phyloP scores from a whole-genome alignment of 2,329 filamentous ascomycete species.

The Pseudocercospora pini-densiflorae region DNA sequence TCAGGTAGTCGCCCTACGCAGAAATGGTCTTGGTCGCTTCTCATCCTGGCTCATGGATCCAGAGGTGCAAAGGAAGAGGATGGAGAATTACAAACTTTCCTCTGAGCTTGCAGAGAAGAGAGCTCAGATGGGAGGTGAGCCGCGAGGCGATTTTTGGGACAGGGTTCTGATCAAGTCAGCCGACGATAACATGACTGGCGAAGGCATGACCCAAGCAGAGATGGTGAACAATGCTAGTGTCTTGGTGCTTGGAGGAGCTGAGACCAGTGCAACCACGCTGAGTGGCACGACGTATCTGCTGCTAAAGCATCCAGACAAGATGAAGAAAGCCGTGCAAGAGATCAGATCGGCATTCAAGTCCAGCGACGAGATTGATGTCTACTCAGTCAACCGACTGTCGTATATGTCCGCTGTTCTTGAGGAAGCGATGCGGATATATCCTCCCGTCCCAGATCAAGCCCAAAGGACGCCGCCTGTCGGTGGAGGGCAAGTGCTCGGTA shows the following conservation, averaged over 20 bases:
- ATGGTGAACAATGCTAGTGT: slow-evolving; percentile 35
- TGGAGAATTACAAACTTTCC: slow-evolving; percentile 29
- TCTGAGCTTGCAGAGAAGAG: slow-evolving; percentile 18
- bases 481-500: slow-evolving; percentile 31
- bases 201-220: slow-evolving; percentile 31
- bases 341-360: slow-evolving; percentile 46
- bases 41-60: slow-evolving; percentile 16
- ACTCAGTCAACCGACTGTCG: slow-evolving; percentile 25
- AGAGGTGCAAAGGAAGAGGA: slow-evolving; percentile 6
- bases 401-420: slow-evolving; percentile 52
- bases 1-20: slow-evolving; percentile 3
- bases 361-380: slow-evolving; percentile 34
- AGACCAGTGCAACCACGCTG: slow-evolving; percentile 40
- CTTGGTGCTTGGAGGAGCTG: slow-evolving; percentile 39
- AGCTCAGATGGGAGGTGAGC: slow-evolving; percentile 15
- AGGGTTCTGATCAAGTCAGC: slow-evolving; percentile 25
- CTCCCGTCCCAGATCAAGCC: slow-evolving; percentile 44
- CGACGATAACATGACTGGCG: slow-evolving; percentile 22
- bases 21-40: slow-evolving; percentile 8
- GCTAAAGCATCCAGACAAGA: slow-evolving; percentile 27
- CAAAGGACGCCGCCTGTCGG: slow-evolving; percentile 29
- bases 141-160: slow-evolving; percentile 26
- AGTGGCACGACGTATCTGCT: slow-evolving; percentile 34
- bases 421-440: slow-evolving; percentile 51
- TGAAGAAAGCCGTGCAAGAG: slow-evolving; percentile 47